phyloP scores from a whole-genome alignment of 2,329 filamentous ascomycete species.

The Aspergillus sp. region DNA sequence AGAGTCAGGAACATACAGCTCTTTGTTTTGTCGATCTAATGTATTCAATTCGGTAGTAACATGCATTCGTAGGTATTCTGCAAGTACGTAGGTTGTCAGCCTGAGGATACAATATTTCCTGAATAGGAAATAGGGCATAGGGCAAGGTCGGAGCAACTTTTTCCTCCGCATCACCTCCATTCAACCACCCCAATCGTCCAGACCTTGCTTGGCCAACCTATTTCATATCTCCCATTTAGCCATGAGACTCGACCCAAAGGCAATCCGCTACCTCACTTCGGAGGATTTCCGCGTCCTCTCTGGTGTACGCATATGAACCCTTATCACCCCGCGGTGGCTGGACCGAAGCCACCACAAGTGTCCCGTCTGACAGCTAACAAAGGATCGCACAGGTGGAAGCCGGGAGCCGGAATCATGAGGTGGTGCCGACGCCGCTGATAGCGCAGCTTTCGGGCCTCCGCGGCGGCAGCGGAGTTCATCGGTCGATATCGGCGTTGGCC shows the following conservation, averaged over 20 bases:
- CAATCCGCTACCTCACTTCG: constrained; percentile 78
- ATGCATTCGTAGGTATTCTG: constrained; percentile 16
- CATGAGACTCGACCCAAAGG: constrained; percentile 94
- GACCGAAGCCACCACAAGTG: constrained; percentile 10
- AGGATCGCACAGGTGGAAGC: constrained; percentile 62
- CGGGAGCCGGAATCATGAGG: constrained; percentile 92
- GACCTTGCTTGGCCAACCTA: too few relatives aligned
- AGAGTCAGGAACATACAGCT: constrained; percentile 12
- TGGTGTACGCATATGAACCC: constrained; percentile 50
- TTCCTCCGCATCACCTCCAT: constrained; percentile 11
- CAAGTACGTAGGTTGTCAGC: too few relatives aligned
- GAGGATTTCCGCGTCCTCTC: constrained; percentile 95
- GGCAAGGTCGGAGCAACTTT: constrained; percentile 24
- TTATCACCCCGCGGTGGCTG: constrained; percentile 11
- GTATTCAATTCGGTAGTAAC: constrained; percentile 26
- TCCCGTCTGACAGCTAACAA: constrained; percentile 29
- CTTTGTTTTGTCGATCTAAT: constrained; percentile 23
- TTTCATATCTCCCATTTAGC: constrained; percentile 13
- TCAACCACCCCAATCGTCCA: not conserved
- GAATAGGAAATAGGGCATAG: constrained; percentile 32
- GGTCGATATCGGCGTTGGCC: constrained; percentile 78
- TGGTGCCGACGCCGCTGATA: constrained; percentile 86
- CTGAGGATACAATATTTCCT: constrained; percentile 5
- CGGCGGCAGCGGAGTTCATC: constrained; percentile 69
- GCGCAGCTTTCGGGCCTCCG: constrained; percentile 72